Evolutionary conservation across 306 rosid species (phyloP).

Genomic region (Fragaria ananassa): DNA sequence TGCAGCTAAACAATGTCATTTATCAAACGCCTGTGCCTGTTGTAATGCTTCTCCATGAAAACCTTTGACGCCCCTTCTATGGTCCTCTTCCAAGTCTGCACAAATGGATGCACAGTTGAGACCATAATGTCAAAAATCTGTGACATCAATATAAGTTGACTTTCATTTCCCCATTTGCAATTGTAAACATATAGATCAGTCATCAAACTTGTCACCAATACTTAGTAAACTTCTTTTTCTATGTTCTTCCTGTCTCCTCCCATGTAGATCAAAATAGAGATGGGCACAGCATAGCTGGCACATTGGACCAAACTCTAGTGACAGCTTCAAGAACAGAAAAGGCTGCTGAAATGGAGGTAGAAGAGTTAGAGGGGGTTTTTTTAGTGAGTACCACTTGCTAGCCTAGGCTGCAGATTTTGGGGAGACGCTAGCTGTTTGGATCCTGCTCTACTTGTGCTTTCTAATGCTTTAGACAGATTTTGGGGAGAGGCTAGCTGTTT

Average conservation of each 20-base stretch:
- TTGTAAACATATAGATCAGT: background rate
- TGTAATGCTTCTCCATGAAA: constrained; percentile 79
- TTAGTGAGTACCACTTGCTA: background rate
- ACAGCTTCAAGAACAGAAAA: constrained; percentile 1
- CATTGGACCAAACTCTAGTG: constrained; percentile 2
- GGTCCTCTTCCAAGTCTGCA: constrained; percentile 83
- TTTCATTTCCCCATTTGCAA: constrained; percentile 11
- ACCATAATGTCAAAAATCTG: background rate
- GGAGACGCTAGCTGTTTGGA: background rate
- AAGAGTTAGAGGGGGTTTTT: background rate
- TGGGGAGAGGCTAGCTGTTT: background rate
- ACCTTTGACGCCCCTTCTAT: constrained; percentile 79
- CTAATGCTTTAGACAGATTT: background rate
- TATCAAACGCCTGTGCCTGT: constrained; percentile 73
- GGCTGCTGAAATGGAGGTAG: background rate
- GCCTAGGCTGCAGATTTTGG: background rate
- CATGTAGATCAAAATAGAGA: background rate
- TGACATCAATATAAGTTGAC: constrained; percentile 24
- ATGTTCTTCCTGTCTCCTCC: background rate
- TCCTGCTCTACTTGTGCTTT: background rate
- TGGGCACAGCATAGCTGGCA: background rate
- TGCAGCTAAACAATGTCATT: constrained; percentile 56
- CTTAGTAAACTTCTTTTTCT: background rate
- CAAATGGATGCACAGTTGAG: background rate
- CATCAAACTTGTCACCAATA: background rate